Conservation (phyloP, 1,284 basidiomycete species). For the Cryptococcus sp. region DNA sequence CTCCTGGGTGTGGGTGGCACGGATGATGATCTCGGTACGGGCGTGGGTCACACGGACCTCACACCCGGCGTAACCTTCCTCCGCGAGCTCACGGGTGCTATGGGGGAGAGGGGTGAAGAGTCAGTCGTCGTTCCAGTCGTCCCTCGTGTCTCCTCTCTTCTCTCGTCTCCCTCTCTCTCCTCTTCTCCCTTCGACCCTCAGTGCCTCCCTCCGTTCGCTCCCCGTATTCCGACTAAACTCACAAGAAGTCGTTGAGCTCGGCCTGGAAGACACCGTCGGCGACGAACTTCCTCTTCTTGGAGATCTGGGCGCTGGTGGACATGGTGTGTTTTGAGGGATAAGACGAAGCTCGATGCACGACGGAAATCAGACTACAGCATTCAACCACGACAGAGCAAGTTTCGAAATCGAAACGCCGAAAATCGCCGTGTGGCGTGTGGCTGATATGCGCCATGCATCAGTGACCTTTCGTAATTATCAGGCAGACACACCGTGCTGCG, state of each 20-base stretch:
- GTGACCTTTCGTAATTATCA: too few species aligned
- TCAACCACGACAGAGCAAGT: too few species aligned
- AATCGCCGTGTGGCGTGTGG: too few species aligned
- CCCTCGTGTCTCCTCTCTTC: too few species aligned
- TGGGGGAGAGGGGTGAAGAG: background rate
- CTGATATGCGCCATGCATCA: too few species aligned
- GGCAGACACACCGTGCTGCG: too few species aligned
- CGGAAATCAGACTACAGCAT: too few species aligned
- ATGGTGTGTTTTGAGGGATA: conserved; percentile 24
- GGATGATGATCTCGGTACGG: conserved; percentile 99
- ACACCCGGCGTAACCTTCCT: conserved; percentile 99
- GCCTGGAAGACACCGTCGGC: conserved; percentile 74
- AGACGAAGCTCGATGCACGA: conserved; percentile 7
- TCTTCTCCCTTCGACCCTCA: background rate
- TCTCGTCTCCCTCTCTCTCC: background rate
- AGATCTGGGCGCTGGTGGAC: conserved; percentile 63
- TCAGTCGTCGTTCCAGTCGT: background rate
- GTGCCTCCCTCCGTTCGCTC: background rate
- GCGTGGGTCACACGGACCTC: conserved; percentile 99
- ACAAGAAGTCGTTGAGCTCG: conserved; percentile 95
- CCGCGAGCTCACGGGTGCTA: conserved; percentile 92
- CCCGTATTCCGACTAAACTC: conserved; percentile 16
- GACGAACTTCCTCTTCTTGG: conserved; percentile 95
- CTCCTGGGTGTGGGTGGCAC: conserved; percentile 99
- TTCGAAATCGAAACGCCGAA: too few species aligned